Evolutionary conservation across 192 early-diverging fungal species (phyloP).

Genomic region (Backusella psychrophila): DNA sequence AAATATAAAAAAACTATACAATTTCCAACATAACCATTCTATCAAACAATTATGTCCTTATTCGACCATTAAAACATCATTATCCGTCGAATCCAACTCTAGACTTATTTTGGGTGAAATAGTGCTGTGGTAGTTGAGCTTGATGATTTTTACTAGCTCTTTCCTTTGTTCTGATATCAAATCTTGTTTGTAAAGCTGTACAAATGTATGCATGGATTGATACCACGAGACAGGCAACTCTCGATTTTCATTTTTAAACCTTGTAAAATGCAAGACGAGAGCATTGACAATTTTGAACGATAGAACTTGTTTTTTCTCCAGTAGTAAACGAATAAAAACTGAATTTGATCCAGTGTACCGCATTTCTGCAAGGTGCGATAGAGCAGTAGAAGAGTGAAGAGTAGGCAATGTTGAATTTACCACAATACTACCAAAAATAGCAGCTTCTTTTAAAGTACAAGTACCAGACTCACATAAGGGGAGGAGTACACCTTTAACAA

Average conservation of each 20-base stretch:
- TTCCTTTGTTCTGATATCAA: slow-evolving; percentile 94
- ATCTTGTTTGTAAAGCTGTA: slow-evolving; percentile 96
- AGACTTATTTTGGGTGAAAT: slow-evolving; percentile 94
- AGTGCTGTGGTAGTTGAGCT: slow-evolving; percentile 70
- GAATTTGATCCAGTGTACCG: slow-evolving; percentile 93
- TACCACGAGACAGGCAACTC: slow-evolving; percentile 97
- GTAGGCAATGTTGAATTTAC: slow-evolving; percentile 91
- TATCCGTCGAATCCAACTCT: slow-evolving; percentile 72
- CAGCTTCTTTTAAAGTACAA: slow-evolving; percentile 95
- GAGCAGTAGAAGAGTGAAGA: slow-evolving; percentile 90
- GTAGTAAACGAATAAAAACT: slow-evolving; percentile 90
- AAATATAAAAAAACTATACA: neutral
- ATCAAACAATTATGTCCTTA: slow-evolving; percentile 9
- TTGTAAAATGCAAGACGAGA: slow-evolving; percentile 90
- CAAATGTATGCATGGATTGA: slow-evolving; percentile 93
- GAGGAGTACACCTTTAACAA: slow-evolving; percentile 96
- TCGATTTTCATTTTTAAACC: slow-evolving; percentile 80
- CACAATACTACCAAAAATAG: slow-evolving; percentile 91
- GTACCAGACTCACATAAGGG: slow-evolving; percentile 88
- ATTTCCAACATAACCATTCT: neutral
- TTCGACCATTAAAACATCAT: slow-evolving; percentile 43
- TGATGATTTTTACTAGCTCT: slow-evolving; percentile 76
- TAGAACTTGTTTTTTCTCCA: slow-evolving; percentile 97
- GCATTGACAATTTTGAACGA: slow-evolving; percentile 95
- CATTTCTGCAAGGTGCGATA: slow-evolving; percentile 94